Base-by-base conservation (phyloP, 2,329 filamentous ascomycete genomes). In the Nectriaceae sp. region DNA sequence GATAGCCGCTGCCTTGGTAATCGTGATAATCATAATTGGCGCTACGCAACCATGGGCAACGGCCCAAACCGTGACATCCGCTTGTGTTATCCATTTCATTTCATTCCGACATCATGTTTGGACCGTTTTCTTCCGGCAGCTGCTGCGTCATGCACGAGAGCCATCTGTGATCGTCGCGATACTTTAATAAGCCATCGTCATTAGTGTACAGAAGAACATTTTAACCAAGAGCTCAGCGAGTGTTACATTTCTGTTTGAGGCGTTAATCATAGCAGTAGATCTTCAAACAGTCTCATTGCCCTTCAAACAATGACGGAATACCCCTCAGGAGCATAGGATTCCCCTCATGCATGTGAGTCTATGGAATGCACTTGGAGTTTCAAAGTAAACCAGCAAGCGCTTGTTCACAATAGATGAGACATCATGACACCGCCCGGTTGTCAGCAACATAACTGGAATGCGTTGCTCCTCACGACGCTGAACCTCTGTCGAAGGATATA, bases 381-480 rank as follows among this genome's bases (percentile, higher is more conserved):
- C 38, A 20, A n/a, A 39, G 16, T 49, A 48, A 47, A 47, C 41
- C 35, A 55, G 45, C 48, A 59, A 59, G 51, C 44, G 56, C 47
- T 60, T 33, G 42, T 46, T 43, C 39, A 53, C 47, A 21, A 24
- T 42, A 38, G 31, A 39, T 49, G 50, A 61, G 56, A 60, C 59
- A 60, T 31, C 48, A 53, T 51, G 46, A 42, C 46, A 47, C 49
- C 39, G 41, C 33, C 37, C 37, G 37, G 55, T 61, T 62, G 59
- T 36, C 22, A 22, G 29, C 41, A 35, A 47, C 40, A 55, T 58
- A 41, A 11, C 50, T 63, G 66, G 66, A 68, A 69, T 68, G 66
- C 50, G 61, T 66, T 64, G 61, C 65, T 67, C 62, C 60, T 38
- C 52, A 49, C 59, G 53, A 66, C 65, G 35, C 21, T 26, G 39